A percentile compares a stretch with the other conserved stretches of the same genome.
Evolutionary conservation across 257 asterid species (phyloP).

Genomic region (Rubia yunnanensis): DNA sequence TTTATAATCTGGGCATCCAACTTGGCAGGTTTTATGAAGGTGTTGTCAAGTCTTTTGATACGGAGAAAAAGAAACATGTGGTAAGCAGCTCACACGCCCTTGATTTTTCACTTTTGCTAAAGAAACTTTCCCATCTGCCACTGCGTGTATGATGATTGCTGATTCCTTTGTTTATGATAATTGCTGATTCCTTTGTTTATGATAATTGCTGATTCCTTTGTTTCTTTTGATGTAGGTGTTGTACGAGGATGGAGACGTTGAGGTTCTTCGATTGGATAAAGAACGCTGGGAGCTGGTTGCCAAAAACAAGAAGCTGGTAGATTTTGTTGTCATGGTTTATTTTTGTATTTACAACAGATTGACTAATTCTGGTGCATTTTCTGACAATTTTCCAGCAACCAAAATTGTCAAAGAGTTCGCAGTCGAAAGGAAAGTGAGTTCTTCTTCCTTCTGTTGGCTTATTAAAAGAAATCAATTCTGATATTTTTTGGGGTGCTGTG

Average conservation of each 20-base stretch:
- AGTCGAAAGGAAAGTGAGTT: constrained; percentile 55
- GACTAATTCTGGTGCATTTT: constrained; percentile 4
- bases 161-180: neutral
- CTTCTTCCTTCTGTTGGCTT: constrained; percentile 10
- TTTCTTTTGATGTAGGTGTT: constrained; percentile 28
- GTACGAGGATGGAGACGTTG: constrained; percentile 48
- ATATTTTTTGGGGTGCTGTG: constrained; percentile 3
- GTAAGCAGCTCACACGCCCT: constrained; percentile 37
- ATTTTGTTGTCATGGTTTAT: constrained; percentile 7
- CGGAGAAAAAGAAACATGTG: constrained; percentile 80
- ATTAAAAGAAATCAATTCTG: neutral
- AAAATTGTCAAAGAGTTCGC: constrained; percentile 41
- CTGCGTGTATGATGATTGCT: neutral
- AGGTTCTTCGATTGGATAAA: constrained; percentile 45
- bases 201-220: neutral
- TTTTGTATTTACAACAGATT: neutral
- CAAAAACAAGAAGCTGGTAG: constrained; percentile 24
- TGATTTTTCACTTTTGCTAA: constrained; percentile 7
- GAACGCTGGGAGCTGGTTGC: constrained; percentile 44
- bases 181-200: neutral
- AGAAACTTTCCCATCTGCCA: neutral
- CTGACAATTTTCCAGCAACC: constrained; percentile 41
- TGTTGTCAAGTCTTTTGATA: constrained; percentile 71
- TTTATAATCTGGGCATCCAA: neutral
- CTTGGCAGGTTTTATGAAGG: constrained; percentile 79